Evolutionary conservation across 1,139 yeast genomes (phyloP), one percentile per base, ranked within the genome.

Genomic region (Yamadazyma oceani): DNA sequence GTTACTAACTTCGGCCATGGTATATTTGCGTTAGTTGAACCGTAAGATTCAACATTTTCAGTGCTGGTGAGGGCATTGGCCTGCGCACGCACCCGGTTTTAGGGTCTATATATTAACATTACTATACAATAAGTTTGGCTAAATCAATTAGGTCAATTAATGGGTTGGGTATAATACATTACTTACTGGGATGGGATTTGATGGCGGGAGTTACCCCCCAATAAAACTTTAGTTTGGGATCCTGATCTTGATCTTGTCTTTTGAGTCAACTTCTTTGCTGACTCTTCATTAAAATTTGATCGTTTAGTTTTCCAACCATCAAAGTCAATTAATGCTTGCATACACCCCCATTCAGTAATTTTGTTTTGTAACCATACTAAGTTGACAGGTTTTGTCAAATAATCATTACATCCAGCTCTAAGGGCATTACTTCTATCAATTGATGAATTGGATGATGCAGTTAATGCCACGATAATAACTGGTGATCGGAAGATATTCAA

Each of bases 391-490:
- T 92, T 92, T n/a, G 97, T 92, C 51, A 92, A 68, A 61, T 85
- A 92, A 60, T 92, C 98, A 56, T 92, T 92, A 63, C 98, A 92
- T 32, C 98, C 98, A 2, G 97, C 97, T 32, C 95, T 85, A 44
- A 92, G 69, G 0, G 98, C 98, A 53, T 87, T 88, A 47, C 88
- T 83, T 56, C 86, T 81, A 61, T 90, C 97, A 17, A 83, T 82
- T n/a, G 85, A 80, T 15, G 94, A 77, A 43, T 71, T 69, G 14
- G 94, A 85, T 10, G 92, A 82, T 0, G 98, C 98, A 1, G 98
- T 92, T 38, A 92, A 67, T 0, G 98, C 98, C 24, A 92, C 98
- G 39, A 92, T 90, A 40, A 92, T 92, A 17, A 92, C 96, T 0
- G 98, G 97, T 0, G 95, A 85, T 46, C 88, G 71, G 62, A 89